Percentiles rank a stretch among this genome's conserved stretches.
These are phyloP conservation scores for Lindgomyces ingoldianus DNA, from an alignment of 495 filamentous ascomycete genomes.

Conservation along the genomic window DNA sequence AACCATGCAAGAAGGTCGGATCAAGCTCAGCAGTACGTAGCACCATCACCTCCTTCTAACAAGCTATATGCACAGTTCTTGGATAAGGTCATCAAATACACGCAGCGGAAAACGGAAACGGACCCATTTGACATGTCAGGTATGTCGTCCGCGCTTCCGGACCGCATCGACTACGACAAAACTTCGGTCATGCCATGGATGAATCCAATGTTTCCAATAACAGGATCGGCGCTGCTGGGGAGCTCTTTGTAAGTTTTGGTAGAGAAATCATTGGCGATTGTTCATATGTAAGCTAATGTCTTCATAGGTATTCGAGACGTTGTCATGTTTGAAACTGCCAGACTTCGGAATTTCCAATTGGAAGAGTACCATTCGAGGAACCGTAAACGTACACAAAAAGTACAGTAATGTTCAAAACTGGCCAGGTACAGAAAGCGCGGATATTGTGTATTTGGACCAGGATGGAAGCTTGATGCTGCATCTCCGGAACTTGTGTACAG, in stretches of 20 bases:
- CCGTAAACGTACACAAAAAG: background rate
- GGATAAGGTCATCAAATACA: too few species aligned
- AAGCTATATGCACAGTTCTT: too few species aligned
- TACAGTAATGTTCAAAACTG: background rate
- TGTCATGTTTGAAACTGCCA: background rate
- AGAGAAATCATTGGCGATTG: too few species aligned
- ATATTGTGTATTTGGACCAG: background rate
- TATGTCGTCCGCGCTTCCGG: too few species aligned
- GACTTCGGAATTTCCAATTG: background rate
- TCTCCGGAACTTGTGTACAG: background rate
- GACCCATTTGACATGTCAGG: too few species aligned
- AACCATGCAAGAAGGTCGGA: too few species aligned
- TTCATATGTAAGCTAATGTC: too few species aligned
- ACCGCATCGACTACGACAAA: too few species aligned
- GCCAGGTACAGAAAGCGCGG: background rate
- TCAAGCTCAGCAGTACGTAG: too few species aligned
- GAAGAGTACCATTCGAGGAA: constrained; percentile 1
- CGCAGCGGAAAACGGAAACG: too few species aligned
- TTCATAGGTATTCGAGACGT: background rate
- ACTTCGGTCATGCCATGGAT: too few species aligned
- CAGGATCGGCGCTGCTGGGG: constrained; percentile 4
- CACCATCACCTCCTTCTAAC: too few species aligned
- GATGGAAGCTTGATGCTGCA: background rate
- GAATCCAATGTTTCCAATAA: background rate
- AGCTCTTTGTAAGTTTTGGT: constrained; percentile 5